Conservation (phyloP, 148 eudicot genomes). For the Nepenthes mirabilis region DNA sequence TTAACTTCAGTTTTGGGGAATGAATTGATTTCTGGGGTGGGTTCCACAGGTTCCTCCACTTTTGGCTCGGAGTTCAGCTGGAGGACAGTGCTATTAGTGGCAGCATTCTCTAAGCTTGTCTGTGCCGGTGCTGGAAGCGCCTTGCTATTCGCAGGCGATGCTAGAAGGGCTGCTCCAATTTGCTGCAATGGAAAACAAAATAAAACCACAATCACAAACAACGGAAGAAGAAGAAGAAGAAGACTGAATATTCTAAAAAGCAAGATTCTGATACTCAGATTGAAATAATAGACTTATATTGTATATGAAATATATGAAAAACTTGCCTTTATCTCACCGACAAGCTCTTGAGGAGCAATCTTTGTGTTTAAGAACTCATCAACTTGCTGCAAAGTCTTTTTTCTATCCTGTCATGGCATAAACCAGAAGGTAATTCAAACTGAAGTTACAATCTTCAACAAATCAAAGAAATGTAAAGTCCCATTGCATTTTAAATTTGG, state of each 20-base stretch:
- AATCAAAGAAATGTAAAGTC: too few relatives aligned
- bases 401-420: constrained; percentile 58
- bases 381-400: constrained; percentile 57
- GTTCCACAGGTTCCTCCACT: constrained; percentile 6
- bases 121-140: constrained; percentile 76
- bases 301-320: neutral
- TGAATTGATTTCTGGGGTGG: constrained; percentile 44
- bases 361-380: constrained; percentile 61
- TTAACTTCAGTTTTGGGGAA: constrained; percentile 40
- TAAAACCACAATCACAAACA: constrained; percentile 1
- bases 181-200: constrained; percentile 25
- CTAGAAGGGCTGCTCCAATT: constrained; percentile 81
- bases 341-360: constrained; percentile 75
- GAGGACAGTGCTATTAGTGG: constrained; percentile 12
- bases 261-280: neutral
- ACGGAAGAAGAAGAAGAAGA: neutral
- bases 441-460: neutral
- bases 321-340: constrained; percentile 70
- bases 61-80: constrained; percentile 11
- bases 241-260: neutral
- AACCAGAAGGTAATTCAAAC: neutral
- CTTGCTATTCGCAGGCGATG: constrained; percentile 27
- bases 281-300: neutral
- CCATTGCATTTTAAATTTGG: too few relatives aligned
- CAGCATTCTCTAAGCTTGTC: constrained; percentile 19